phyloP scores from a whole-genome alignment of 345 rosid species.

The Nasturtium officinale region DNA sequence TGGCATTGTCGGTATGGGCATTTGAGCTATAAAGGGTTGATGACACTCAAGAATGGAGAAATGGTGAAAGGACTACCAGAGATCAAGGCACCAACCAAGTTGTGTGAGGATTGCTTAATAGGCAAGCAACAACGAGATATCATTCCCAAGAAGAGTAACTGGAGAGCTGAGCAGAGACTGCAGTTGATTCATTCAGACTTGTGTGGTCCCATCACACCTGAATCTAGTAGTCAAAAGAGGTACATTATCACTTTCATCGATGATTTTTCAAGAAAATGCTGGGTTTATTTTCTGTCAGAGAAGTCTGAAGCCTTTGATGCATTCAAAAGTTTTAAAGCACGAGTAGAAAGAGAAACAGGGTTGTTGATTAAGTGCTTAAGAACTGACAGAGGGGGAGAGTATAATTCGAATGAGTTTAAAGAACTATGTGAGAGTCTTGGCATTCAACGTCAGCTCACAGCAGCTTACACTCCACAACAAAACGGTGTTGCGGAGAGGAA shows the following conservation, averaged over 20 bases:
- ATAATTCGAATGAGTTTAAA: not conserved
- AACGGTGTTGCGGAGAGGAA: not conserved
- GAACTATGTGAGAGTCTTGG: not conserved
- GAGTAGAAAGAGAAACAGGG: not conserved
- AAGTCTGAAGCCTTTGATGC: not conserved
- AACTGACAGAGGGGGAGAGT: not conserved
- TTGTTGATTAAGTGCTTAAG: not conserved
- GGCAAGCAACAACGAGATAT: conserved; percentile 17
- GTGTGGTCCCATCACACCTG: conserved; percentile 18
- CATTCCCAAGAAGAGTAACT: conserved; percentile 12
- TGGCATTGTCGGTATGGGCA: conserved; percentile 25
- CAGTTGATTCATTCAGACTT: conserved; percentile 14
- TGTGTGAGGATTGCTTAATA: not conserved
- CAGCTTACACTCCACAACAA: not conserved
- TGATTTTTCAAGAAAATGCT: conserved; percentile 32
- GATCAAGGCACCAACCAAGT: not conserved
- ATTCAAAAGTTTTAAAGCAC: not conserved
- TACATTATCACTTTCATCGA: conserved; percentile 24
- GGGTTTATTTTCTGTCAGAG: conserved; percentile 6
- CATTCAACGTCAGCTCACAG: not conserved
- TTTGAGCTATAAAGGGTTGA: not conserved
- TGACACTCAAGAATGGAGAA: not conserved
- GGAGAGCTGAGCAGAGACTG: conserved; percentile 5
- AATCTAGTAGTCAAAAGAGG: conserved; percentile 10
- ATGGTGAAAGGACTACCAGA: conserved; percentile 24